Evolutionary conservation across 2,329 filamentous ascomycete genomes (phyloP).

Genomic region (Trematosphaeria pertusa): DNA sequence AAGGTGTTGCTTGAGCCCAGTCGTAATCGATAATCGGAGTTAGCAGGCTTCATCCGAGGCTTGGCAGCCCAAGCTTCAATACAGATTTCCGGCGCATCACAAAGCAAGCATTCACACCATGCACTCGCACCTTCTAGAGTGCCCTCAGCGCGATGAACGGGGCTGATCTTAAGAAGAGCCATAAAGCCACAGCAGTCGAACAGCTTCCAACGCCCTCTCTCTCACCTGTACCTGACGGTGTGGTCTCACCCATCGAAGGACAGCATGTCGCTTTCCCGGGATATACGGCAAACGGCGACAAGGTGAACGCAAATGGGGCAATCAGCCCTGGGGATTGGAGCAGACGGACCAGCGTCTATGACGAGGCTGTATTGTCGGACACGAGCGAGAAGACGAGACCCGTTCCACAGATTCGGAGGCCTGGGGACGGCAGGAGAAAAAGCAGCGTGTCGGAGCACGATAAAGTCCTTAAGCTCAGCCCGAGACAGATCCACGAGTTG

Average conservation of each 20-base stretch:
- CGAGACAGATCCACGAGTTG: conserved; percentile 62
- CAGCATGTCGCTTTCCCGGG: conserved; percentile 15
- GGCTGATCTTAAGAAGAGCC: conserved; percentile 26
- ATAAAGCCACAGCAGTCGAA: conserved; percentile 23
- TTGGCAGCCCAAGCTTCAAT: conserved; percentile 2
- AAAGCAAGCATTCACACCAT: conserved; percentile 15
- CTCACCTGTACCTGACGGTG: conserved; percentile 34
- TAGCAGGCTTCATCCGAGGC: neutral
- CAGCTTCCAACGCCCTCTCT: conserved; percentile 39
- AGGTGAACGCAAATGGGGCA: conserved; percentile 15
- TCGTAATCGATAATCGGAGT: conserved; percentile 2
- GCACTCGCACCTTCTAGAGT: neutral
- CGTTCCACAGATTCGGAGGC: conserved; percentile 36
- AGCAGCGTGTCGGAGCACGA: conserved; percentile 48
- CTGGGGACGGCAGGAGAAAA: conserved; percentile 41
- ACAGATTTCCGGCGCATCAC: neutral
- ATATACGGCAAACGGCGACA: conserved; percentile 15
- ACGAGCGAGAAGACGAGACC: conserved; percentile 38
- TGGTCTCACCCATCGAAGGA: conserved; percentile 20
- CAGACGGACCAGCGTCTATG: conserved; percentile 29
- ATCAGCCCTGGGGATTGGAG: conserved; percentile 24
- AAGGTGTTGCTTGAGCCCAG: neutral
- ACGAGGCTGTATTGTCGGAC: conserved; percentile 43
- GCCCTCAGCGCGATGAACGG: conserved; percentile 38
- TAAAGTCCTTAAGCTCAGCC: conserved; percentile 60